These are phyloP conservation scores for Aotearoamyces nothofagi DNA, from an alignment of 2,329 filamentous ascomycete genomes.

Conservation along the genomic window DNA sequence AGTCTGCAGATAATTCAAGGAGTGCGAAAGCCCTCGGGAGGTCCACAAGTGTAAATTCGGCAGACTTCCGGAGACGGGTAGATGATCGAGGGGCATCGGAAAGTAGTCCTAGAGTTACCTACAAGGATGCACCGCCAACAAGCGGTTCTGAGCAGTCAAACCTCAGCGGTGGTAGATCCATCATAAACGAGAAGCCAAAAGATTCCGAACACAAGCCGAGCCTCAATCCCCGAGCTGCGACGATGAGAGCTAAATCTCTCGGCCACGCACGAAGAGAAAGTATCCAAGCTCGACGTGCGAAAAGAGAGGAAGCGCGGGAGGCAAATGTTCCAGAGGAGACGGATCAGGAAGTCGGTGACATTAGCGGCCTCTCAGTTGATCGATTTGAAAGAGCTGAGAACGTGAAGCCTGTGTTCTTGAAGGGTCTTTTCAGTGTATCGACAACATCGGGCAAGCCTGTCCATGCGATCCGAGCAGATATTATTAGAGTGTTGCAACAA, in stretches of 20 bases:
- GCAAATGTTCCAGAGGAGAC: slow-evolving; percentile 84
- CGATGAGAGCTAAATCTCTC: slow-evolving; percentile 69
- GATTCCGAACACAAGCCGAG: slow-evolving; percentile 32
- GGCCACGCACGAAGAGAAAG: slow-evolving; percentile 83
- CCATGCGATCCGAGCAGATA: slow-evolving; percentile 69
- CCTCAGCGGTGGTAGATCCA: slow-evolving; percentile 1
- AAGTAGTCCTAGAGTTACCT: slow-evolving; percentile 29
- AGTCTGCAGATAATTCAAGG: slow-evolving; percentile 42
- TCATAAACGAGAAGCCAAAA: slow-evolving; percentile 31
- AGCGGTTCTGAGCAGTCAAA: slow-evolving; percentile 65
- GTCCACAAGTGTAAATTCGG: slow-evolving; percentile 85
- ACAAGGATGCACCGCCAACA: slow-evolving; percentile 54
- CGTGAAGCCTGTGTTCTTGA: slow-evolving; percentile 87
- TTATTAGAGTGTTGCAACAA: slow-evolving; percentile 77
- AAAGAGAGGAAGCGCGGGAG: slow-evolving; percentile 56
- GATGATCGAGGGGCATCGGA: slow-evolving; percentile 38
- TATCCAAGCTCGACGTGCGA: slow-evolving; percentile 71
- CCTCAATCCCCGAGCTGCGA: slow-evolving; percentile 40
- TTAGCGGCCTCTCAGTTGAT: slow-evolving; percentile 44
- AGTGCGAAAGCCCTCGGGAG: slow-evolving; percentile 60
- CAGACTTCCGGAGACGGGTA: slow-evolving; percentile 57
- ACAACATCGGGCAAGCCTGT: slow-evolving; percentile 91
- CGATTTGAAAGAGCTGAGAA: slow-evolving; percentile 56
- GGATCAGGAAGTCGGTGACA: slow-evolving; percentile 57
- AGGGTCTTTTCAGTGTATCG: slow-evolving; percentile 91